Evolutionary conservation across 148 eudicot species (phyloP).

Genomic region (Salicornia ramosissima): DNA sequence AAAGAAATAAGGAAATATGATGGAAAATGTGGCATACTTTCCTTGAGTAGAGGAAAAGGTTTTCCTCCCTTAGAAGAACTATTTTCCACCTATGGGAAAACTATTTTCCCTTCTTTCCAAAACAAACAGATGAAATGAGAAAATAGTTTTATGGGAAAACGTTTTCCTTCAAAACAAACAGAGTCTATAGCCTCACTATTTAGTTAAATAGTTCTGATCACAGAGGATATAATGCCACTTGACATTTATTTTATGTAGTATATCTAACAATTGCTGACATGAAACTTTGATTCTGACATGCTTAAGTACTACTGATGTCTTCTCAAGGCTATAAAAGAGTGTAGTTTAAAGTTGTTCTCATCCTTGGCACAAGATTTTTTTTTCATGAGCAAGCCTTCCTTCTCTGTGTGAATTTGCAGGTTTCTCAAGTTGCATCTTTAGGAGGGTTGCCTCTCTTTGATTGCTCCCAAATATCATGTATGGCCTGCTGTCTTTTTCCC

Average conservation of each 20-base stretch:
- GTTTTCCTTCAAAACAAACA: too few species aligned
- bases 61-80: too few species aligned
- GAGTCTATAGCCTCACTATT: not conserved
- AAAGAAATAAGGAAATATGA: too few species aligned
- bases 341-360: not conserved
- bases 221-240: not conserved
- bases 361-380: not conserved
- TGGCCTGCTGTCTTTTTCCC: constrained; percentile 7
- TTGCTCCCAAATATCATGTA: constrained; percentile 72
- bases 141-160: too few species aligned
- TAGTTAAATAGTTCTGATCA: not conserved
- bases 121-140: too few species aligned
- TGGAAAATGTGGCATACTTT: too few species aligned
- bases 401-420: constrained; percentile 36
- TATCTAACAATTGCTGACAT: not conserved
- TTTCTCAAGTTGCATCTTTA: constrained; percentile 65
- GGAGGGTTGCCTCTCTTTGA: constrained; percentile 74
- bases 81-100: too few species aligned
- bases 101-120: too few species aligned
- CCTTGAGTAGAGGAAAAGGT: too few species aligned
- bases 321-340: not conserved
- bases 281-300: not conserved
- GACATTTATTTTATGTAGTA: too few species aligned
- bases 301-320: not conserved
- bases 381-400: constrained; percentile 1